These are phyloP conservation scores for Fusarium sublunatum DNA, from an alignment of 2,329 filamentous ascomycete genomes.

Conservation along the genomic window DNA sequence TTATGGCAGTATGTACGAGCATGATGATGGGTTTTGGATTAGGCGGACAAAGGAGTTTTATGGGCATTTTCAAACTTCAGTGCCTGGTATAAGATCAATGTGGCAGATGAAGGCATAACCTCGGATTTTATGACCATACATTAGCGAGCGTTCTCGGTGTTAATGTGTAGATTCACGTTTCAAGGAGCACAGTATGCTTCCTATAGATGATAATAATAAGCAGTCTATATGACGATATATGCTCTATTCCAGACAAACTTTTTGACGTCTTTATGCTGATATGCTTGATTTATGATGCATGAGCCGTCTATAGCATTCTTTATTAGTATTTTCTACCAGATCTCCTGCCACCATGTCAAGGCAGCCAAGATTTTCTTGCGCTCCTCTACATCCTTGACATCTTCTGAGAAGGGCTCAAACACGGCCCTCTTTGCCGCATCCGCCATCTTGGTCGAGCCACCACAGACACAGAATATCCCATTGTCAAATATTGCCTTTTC, in stretches of 20 bases:
- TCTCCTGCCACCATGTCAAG: constrained; percentile 67
- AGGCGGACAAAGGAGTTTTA: neutral
- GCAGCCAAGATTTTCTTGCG: constrained; percentile 53
- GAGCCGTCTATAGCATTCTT: constrained; percentile 5
- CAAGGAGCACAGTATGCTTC: neutral
- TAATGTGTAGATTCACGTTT: neutral
- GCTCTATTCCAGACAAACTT: too few relatives aligned
- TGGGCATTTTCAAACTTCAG: neutral
- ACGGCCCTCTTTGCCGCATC: constrained; percentile 64
- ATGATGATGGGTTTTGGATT: constrained; percentile 1
- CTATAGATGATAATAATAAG: neutral
- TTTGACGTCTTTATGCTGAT: neutral
- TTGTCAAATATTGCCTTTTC: constrained; percentile 51
- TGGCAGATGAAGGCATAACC: neutral
- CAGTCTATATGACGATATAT: neutral
- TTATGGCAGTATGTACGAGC: neutral
- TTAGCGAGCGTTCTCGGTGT: constrained; percentile 26
- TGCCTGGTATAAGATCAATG: neutral
- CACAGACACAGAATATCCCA: constrained; percentile 65
- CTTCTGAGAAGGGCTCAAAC: constrained; percentile 59
- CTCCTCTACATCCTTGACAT: constrained; percentile 50
- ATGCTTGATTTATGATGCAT: neutral
- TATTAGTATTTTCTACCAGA: constrained; percentile 58
- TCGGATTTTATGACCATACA: constrained; percentile 9
- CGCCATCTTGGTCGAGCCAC: constrained; percentile 69